These are phyloP conservation scores for Trametes pubescens DNA, from an alignment of 1,284 basidiomycete genomes.

Conservation along the genomic window DNA sequence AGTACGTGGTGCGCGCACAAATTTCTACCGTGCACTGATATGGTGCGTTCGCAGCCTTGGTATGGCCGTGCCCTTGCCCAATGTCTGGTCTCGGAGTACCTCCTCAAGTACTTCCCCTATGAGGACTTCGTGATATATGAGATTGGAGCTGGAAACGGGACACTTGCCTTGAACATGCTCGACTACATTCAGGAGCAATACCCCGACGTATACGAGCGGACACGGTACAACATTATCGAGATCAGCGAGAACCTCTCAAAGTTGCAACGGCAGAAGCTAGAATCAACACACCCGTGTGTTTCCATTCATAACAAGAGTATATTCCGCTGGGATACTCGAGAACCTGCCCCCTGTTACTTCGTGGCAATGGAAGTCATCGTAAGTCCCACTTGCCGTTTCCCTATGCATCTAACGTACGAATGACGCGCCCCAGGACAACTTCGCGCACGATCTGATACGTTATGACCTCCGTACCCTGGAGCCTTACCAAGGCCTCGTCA, in stretches of 20 bases:
- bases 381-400: constrained; percentile 44
- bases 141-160: constrained; percentile 97
- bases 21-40: constrained; percentile 23
- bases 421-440: constrained; percentile 79
- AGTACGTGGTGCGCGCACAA: constrained; percentile 57
- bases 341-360: constrained; percentile 90
- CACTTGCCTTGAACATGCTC: constrained; percentile 89
- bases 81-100: constrained; percentile 91
- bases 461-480: constrained; percentile 83
- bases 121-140: constrained; percentile 97
- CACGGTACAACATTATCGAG: constrained; percentile 93
- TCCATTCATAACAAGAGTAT: constrained; percentile 85
- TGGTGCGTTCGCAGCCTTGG: constrained; percentile 71
- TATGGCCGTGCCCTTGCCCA: constrained; percentile 92
- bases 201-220: constrained; percentile 92
- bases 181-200: constrained; percentile 81
- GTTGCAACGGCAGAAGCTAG: constrained; percentile 72
- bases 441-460: constrained; percentile 95
- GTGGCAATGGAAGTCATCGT: constrained; percentile 96
- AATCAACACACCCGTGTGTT: constrained; percentile 65
- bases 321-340: constrained; percentile 84
- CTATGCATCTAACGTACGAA: background rate
- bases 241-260: constrained; percentile 85
- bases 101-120: constrained; percentile 94
- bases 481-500: constrained; percentile 88